phyloP scores from a whole-genome alignment of 352 stramenopile genomes.

The Pythium chondricola region DNA sequence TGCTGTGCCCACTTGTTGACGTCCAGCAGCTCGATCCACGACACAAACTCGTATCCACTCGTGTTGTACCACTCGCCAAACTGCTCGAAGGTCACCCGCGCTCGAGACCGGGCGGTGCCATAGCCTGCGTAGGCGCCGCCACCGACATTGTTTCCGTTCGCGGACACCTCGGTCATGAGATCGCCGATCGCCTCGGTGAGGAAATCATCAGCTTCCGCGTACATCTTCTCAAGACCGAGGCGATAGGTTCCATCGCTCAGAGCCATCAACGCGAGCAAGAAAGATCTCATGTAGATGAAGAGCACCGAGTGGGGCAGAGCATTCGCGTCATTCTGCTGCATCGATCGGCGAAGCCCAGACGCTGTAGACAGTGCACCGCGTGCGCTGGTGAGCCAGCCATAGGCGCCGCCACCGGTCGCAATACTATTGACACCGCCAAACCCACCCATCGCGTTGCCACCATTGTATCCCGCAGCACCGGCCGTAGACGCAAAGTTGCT shows the following conservation, averaged over 20 bases:
- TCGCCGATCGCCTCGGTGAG: conserved; percentile 84
- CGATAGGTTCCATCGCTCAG: conserved; percentile 81
- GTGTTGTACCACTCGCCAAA: conserved; percentile 90
- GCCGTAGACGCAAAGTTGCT: conserved; percentile 50
- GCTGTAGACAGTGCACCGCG: conserved; percentile 30
- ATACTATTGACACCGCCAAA: conserved; percentile 42
- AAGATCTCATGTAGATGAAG: conserved; percentile 83
- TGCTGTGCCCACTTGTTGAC: conserved; percentile 80
- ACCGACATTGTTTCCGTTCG: conserved; percentile 38
- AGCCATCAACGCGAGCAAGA: conserved; percentile 79
- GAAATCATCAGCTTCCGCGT: conserved; percentile 80
- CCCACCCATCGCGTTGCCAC: conserved; percentile 18
- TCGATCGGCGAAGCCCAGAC: conserved; percentile 29
- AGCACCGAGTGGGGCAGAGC: conserved; percentile 73
- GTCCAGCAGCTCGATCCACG: conserved; percentile 82
- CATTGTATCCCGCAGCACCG: conserved; percentile 16
- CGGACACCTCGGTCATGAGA: conserved; percentile 71
- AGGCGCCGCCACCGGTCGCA: conserved; percentile 37
- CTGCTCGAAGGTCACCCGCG: conserved; percentile 85
- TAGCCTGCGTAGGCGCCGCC: conserved; percentile 43
- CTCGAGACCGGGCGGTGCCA: conserved; percentile 52
- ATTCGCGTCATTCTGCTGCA: conserved; percentile 39
- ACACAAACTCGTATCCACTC: conserved; percentile 73
- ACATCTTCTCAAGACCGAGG: conserved; percentile 80
- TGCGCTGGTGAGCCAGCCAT: conserved; percentile 48